phyloP scores from a whole-genome alignment of 2,329 filamentous ascomycete genomes.

The Monosporascus sp. region DNA sequence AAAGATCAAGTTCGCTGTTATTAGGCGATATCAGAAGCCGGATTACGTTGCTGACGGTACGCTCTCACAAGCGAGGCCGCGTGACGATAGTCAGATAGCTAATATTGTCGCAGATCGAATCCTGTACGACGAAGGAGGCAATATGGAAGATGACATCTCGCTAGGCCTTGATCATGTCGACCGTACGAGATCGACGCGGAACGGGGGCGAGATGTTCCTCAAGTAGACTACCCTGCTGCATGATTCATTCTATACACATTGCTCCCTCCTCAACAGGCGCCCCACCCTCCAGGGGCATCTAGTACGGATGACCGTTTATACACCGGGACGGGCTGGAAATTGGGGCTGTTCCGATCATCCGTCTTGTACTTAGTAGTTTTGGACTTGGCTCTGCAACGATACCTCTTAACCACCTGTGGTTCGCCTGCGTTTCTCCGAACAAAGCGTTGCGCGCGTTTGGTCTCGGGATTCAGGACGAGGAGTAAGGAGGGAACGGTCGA shows the following conservation, averaged over 20 bases:
- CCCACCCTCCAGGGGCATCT: neutral
- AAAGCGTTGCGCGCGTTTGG: neutral
- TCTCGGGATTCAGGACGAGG: neutral
- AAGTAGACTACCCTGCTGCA: conserved; percentile 13
- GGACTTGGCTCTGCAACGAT: neutral
- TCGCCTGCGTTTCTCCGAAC: neutral
- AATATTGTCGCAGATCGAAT: conserved; percentile 45
- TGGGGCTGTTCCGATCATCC: neutral
- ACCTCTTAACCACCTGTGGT: neutral
- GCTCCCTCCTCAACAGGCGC: neutral
- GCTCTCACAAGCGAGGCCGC: conserved; percentile 21
- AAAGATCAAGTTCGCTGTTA: conserved; percentile 92
- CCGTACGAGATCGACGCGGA: conserved; percentile 51
- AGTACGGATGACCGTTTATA: neutral
- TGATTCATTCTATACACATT: neutral
- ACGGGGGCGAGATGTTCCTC: conserved; percentile 60
- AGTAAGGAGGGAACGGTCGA: neutral
- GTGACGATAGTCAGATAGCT: conserved; percentile 10
- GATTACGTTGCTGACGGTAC: conserved; percentile 83
- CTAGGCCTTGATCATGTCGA: conserved; percentile 63
- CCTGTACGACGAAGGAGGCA: conserved; percentile 44
- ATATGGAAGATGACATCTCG: conserved; percentile 51
- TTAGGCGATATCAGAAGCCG: conserved; percentile 66
- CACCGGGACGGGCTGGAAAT: neutral
- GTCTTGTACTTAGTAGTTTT: neutral